A percentile compares a stretch with the other conserved stretches of the same genome.
Evolutionary conservation across 805 yeast species (phyloP).

Genomic region (Lachancea cidri): DNA sequence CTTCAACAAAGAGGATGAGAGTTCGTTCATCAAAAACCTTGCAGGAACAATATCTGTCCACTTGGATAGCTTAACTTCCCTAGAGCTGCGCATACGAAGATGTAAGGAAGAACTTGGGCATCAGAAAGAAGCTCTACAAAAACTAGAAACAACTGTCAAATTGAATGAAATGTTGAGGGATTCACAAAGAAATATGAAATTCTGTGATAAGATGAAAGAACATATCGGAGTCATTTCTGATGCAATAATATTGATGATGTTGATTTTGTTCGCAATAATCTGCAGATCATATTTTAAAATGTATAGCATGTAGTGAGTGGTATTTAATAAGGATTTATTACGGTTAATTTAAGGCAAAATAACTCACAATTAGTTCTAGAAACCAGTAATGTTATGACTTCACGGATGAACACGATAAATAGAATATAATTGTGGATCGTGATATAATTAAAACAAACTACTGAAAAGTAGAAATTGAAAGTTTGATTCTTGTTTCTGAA

Average conservation of each 20-base stretch:
- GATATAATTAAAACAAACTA: no score
- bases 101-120: slow-evolving; percentile 17
- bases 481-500: no score
- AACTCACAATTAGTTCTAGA: no score
- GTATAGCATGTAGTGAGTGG: neutral
- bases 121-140: slow-evolving; percentile 25
- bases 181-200: slow-evolving; percentile 14
- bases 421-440: no score
- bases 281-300: neutral
- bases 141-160: slow-evolving; percentile 22
- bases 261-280: neutral
- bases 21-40: slow-evolving; percentile 23
- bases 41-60: slow-evolving; percentile 12
- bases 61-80: slow-evolving; percentile 21
- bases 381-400: no score
- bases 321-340: no score
- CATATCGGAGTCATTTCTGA: slow-evolving; percentile 9
- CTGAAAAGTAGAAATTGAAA: no score
- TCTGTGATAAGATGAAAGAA: slow-evolving; percentile 15
- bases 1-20: slow-evolving; percentile 23
- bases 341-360: no score
- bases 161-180: slow-evolving; percentile 16
- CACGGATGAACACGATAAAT: no score
- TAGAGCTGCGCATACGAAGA: slow-evolving; percentile 27
- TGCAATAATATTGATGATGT: slow-evolving; percentile 2